Percentiles rank a stretch among this genome's conserved stretches.
These are phyloP conservation scores for Pestalotiopsis sp. DNA, from an alignment of 2,329 filamentous ascomycete species.

Conservation along the genomic window DNA sequence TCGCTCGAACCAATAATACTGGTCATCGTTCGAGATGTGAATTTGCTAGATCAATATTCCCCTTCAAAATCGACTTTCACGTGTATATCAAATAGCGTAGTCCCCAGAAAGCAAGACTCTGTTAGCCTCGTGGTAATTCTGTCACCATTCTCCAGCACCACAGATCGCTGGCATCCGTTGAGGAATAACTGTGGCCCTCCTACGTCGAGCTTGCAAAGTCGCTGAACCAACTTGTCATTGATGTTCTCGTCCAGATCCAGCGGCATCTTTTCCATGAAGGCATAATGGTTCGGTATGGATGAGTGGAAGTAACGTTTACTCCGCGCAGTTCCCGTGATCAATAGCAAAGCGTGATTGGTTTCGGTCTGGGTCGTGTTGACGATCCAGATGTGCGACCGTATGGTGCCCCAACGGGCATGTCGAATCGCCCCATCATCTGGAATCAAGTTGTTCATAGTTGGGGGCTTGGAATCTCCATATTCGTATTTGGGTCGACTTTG, in stretches of 20 bases:
- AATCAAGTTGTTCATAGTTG: background rate
- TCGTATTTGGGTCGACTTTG: background rate
- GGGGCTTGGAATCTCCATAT: background rate
- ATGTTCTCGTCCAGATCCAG: background rate
- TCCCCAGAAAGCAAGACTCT: background rate
- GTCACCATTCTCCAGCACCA: background rate
- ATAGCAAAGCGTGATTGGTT: background rate
- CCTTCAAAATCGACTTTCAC: background rate
- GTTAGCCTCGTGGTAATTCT: background rate
- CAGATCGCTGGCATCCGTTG: background rate
- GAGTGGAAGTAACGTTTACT: background rate
- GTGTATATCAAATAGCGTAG: background rate
- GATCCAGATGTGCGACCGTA: background rate
- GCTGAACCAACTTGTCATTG: background rate
- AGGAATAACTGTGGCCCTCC: background rate
- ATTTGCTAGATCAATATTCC: background rate
- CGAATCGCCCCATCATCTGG: background rate
- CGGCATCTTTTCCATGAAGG: background rate
- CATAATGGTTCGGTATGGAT: background rate
- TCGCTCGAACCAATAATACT: background rate
- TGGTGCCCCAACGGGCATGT: background rate
- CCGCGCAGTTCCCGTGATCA: background rate
- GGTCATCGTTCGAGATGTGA: background rate
- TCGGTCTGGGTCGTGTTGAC: background rate
- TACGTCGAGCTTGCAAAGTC: background rate